Evolutionary conservation across 176 grass and related monocot genomes (phyloP).

Genomic region (Elaeis guineensis): DNA sequence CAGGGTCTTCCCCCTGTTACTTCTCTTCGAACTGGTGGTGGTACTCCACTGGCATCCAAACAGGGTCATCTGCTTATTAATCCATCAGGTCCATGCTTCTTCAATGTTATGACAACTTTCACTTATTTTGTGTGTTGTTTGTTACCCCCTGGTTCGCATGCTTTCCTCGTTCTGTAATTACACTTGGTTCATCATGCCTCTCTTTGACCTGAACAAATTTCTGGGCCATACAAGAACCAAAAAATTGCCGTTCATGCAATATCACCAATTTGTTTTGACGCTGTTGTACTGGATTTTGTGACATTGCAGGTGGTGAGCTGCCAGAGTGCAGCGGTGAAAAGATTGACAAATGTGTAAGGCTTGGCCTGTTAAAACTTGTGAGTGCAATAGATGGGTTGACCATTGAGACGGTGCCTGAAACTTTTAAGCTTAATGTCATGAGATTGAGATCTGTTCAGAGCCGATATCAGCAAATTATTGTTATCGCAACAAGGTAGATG

Average conservation of each 20-base stretch:
- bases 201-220: no score
- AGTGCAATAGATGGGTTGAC: conserved; percentile 55
- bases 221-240: no score
- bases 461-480: conserved; percentile 76
- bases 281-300: no score
- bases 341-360: conserved; percentile 56
- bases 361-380: conserved; percentile 66
- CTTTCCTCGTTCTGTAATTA: no score
- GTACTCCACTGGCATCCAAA: conserved; percentile 14
- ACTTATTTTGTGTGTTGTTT: no score
- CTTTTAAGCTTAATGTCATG: conserved; percentile 51
- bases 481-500: conserved; percentile 61
- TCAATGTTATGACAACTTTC: no score
- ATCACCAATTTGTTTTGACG: no score
- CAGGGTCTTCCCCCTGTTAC: conserved; percentile 53
- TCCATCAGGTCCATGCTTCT: conserved; percentile 13
- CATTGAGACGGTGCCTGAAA: conserved; percentile 56
- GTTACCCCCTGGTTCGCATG: no score
- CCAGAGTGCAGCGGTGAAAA: conserved; percentile 77
- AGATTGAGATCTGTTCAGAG: conserved; percentile 66
- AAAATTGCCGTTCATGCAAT: no score
- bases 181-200: no score
- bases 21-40: conserved; percentile 61
- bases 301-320: conserved; percentile 22
- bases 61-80: conserved; percentile 16